These are phyloP conservation scores for Trifolium fragiferum DNA, from an alignment of 306 rosid genomes.

Conservation along the genomic window DNA sequence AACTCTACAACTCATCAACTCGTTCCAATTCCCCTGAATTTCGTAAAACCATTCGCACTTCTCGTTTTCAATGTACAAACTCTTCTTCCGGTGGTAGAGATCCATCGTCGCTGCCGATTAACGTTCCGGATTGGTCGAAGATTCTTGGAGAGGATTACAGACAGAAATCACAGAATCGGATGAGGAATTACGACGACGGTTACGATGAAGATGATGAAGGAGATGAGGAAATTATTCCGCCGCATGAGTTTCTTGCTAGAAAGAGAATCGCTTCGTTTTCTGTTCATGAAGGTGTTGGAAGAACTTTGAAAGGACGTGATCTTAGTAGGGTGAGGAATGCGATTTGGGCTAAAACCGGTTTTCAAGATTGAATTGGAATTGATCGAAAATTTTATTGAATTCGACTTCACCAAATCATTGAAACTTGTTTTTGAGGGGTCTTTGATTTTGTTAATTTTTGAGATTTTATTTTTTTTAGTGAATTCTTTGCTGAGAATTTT, in stretches of 20 bases:
- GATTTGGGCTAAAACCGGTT: slow-evolving; percentile 90
- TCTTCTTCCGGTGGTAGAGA: slow-evolving; percentile 42
- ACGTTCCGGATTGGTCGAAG: slow-evolving; percentile 91
- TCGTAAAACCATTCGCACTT: slow-evolving; percentile 42
- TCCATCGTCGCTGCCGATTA: slow-evolving; percentile 70
- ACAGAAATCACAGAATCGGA: slow-evolving; percentile 38
- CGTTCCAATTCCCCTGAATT: slow-evolving; percentile 67
- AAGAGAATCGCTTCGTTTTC: slow-evolving; percentile 82
- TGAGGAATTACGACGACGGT: slow-evolving; percentile 38
- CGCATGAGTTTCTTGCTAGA: slow-evolving; percentile 87
- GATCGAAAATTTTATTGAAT: neutral
- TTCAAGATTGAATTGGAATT: slow-evolving; percentile 54
- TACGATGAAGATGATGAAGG: slow-evolving; percentile 30
- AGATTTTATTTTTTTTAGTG: neutral
- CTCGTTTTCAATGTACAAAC: slow-evolving; percentile 44
- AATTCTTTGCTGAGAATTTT: neutral
- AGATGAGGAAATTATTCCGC: slow-evolving; percentile 64
- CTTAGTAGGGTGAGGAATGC: slow-evolving; percentile 85
- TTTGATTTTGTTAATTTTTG: neutral
- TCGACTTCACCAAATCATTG: neutral
- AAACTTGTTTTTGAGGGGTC: slow-evolving; percentile 10
- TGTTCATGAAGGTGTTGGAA: slow-evolving; percentile 89
- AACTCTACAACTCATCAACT: slow-evolving; percentile 64
- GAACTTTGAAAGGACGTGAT: slow-evolving; percentile 92
- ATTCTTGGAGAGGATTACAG: slow-evolving; percentile 73